Evolutionary conservation across 78 protist genomes (phyloP), one percentile per base, ranked within the genome.

Genomic region (Pigoraptor vietnamica): DNA sequence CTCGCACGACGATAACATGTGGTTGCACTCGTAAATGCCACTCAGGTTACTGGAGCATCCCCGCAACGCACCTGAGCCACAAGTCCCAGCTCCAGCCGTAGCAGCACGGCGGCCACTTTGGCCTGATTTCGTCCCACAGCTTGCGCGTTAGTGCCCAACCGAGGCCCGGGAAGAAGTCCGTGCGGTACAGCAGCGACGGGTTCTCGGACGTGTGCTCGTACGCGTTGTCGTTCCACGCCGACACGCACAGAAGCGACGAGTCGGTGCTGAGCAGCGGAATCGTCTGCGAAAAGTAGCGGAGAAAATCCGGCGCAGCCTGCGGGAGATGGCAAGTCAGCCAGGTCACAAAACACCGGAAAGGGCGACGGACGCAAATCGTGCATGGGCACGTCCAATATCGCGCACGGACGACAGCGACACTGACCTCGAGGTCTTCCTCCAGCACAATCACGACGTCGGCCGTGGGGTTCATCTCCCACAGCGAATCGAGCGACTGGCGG

Each of bases 71-170:
- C n/a, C 99, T 81, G 89, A 97, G 10, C 97, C 97, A 97, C 36
- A 97, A 97, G 91, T 97, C 99, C 99, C 99, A 97, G 87, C 91
- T 94, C 37, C 95, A 89, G 0, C 14, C 23, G 24, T 97, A 94
- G 25, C n/a, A 2, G 67, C 37, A 14, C 1, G 10, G 36, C n/a
- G 96, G 96, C 99, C 99, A 97, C n/a, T 82, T 91, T 0, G 32
- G 83, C 83, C 6, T 24, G n/a, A 91, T 14, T 14, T 96, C 79
- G 89, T 96, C 96, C 6, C 96, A 95, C 36, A 95, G 40, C 24
- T 0, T 19, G 0, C 84, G 21, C 0, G 23, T 1, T 39, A 95
- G 86, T 93, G 92, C 90, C 96, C 96, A 95, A 6, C 96, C 97
- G 0, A 95, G 93, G 34, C 97, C 97, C 0, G 96, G 96, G 87